Evolutionary conservation across 495 filamentous ascomycete genomes (phyloP), one percentile per base, ranked within the genome.

Genomic region (Talaromyces proteolyticus): DNA sequence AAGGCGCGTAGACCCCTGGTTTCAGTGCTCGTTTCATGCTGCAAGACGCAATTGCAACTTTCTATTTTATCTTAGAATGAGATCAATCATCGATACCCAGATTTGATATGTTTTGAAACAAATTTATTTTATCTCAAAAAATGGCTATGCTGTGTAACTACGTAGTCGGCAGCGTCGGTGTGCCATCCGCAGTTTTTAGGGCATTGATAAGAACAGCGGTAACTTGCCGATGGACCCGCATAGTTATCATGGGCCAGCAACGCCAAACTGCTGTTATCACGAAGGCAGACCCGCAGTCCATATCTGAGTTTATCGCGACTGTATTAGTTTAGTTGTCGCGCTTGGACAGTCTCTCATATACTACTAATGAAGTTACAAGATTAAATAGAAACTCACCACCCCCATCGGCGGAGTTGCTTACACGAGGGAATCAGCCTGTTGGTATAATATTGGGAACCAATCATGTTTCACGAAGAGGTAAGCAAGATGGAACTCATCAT

Each of bases 1-100:
- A 43, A 16, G 56, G 56, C 21, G 43, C 56, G 38, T 59, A 59
- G 20, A 59, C 50, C 23, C 56, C 56, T 41, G 56, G 56, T 34
- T 20, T 49, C 2, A 59, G 53, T 4, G 43, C 21, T 23, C 56
- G 56, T 53, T 49, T 22, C 14, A 40, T 2, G 29, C 14, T 14
- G 14, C 8, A 14, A 4, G 8, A 34, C 14, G 29, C 29, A 8
- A 34, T 34, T 34, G 1, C 14, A 8, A 34, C 8, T 10, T 10
- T 8, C 29, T 8, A 34, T 34, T 34, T 1, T 34, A 10, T 4
- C 29, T 8, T 34, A 14, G 14, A 2, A 34, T 10, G 2, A 10
- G 14, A 4, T 10, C 29, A 34, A 34, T 34, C 4, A 1, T 8
- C 29, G 8, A 14, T 34, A 34, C 29, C n/a, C n/a, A n/a, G n/a